Conservation (phyloP, 805 yeast species). For the Ogataea zsoltii region DNA sequence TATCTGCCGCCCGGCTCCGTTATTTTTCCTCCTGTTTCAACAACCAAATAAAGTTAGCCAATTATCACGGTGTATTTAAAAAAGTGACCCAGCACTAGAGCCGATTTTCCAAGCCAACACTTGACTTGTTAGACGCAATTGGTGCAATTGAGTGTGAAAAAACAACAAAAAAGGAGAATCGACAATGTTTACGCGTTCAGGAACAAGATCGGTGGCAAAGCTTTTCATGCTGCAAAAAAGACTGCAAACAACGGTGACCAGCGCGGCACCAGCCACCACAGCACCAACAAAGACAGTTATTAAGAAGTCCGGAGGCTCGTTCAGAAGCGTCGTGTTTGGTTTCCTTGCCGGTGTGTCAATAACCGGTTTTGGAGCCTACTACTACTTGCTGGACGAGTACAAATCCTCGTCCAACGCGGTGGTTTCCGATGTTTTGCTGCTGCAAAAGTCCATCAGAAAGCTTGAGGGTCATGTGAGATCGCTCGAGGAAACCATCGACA, state of each 20-base stretch:
- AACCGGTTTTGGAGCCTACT: conserved; percentile 77
- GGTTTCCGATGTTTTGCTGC: conserved; percentile 69
- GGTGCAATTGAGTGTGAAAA: conserved; percentile 1
- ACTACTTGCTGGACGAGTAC: conserved; percentile 76
- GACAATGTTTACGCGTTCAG: conserved; percentile 4
- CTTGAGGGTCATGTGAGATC: conserved; percentile 69
- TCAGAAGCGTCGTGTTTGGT: conserved; percentile 60
- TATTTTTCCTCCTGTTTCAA: conserved; percentile 4
- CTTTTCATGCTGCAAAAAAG: conserved; percentile 16
- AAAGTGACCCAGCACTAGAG: conserved; percentile 1
- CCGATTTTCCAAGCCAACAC: neutral
- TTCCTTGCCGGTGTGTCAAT: conserved; percentile 73
- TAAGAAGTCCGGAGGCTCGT: conserved; percentile 27
- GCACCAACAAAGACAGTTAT: conserved; percentile 8
- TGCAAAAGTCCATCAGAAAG: conserved; percentile 65
- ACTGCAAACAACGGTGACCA: conserved; percentile 24
- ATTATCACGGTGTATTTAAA: conserved; percentile 3
- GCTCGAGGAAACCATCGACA: conserved; percentile 46
- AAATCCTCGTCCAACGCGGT: conserved; percentile 70
- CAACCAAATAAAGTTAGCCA: conserved; percentile 2
- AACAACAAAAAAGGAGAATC: neutral
- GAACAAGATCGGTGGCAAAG: conserved; percentile 5
- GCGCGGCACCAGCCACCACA: conserved; percentile 1
- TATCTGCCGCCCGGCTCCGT: conserved; percentile 8
- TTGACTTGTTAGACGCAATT: no score